Evolutionary conservation across 2,329 filamentous ascomycete genomes (phyloP), one percentile per base, ranked within the genome.

Genomic region (Sclerotinia minor): DNA sequence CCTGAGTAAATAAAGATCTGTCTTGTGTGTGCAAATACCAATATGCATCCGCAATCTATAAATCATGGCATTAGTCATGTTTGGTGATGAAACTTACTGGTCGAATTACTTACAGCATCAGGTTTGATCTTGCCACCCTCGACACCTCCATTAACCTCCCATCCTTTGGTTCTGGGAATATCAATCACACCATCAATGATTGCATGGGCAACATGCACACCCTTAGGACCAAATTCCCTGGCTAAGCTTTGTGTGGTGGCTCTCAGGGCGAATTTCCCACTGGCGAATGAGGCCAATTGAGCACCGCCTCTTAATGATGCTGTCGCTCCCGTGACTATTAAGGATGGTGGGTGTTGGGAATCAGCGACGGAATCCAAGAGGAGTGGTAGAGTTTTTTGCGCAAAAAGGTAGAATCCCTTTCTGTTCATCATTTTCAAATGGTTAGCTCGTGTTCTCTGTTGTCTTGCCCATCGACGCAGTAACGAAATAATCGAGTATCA

Each of bases 271-370:
- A 92, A 96, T 77, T 96, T 96, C 38, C 89, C 90, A 2, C 88
- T 86, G 0, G 92, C 89, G 75, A 97, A 96, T 9, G 85, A 80
- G 1, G 87, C 81, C 77, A 92, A 90, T 17, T 82, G 80, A 0
- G 91, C 87, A 15, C 87, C 89, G 5, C 90, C 91, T 74, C 89
- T 90, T 24, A 94, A 73, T 0, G 89, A 92, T 0, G 92, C 93
- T 0, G 93, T 96, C 0, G 93, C 92, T 44, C 93, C 93, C 0
- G 93, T 96, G 79, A 96, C 91, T 74, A 97, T 89, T 26, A 97
- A 81, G 0, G 90, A 89, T 0, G 92, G 92, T 5, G 92, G 91
- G 75, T 92, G 79, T 44, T 84, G 81, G 54, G 81, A 79, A 0
- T 78, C 77, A 45, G 78, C 74, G 0, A 87, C 84, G 0, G 88